Evolutionary conservation across 768 basidiomycete genomes (phyloP).

Genomic region (Lactarius hengduanensis): DNA sequence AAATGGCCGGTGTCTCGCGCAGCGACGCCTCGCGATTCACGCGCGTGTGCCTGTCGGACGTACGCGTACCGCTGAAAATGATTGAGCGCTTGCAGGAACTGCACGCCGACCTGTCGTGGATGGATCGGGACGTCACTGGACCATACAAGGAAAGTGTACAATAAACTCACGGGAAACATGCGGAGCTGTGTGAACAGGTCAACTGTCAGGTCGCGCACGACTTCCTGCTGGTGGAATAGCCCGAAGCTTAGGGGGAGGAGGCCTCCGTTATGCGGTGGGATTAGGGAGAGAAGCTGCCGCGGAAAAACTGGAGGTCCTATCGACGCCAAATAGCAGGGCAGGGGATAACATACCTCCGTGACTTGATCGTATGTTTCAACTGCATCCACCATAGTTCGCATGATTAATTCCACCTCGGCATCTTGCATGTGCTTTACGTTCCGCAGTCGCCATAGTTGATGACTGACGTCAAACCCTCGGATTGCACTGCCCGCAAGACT

Average conservation of each 20-base stretch:
- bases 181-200: slow-evolving; percentile 83
- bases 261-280: slow-evolving; percentile 78
- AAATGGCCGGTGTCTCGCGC: slow-evolving; percentile 16
- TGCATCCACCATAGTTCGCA: slow-evolving; percentile 67
- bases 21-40: slow-evolving; percentile 39
- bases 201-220: slow-evolving; percentile 74
- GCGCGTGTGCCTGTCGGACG: slow-evolving; percentile 73
- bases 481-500: slow-evolving; percentile 55
- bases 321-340: background rate
- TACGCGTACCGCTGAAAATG: slow-evolving; percentile 90
- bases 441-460: slow-evolving; percentile 83
- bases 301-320: slow-evolving; percentile 8
- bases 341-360: slow-evolving; percentile 61
- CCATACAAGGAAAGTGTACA: slow-evolving; percentile 16
- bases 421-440: slow-evolving; percentile 70
- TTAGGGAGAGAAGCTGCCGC: slow-evolving; percentile 70
- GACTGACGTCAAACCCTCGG: slow-evolving; percentile 76
- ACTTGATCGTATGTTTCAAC: slow-evolving; percentile 85
- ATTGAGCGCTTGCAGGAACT: slow-evolving; percentile 76
- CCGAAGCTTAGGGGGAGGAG: slow-evolving; percentile 84
- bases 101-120: slow-evolving; percentile 62
- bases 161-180: slow-evolving; percentile 60
- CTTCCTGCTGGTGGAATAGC: slow-evolving; percentile 82
- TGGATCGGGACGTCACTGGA: background rate
- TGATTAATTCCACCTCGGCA: slow-evolving; percentile 71